Base-by-base conservation (phyloP, 1,284 basidiomycete genomes). In the Apiotrichum sp. region DNA sequence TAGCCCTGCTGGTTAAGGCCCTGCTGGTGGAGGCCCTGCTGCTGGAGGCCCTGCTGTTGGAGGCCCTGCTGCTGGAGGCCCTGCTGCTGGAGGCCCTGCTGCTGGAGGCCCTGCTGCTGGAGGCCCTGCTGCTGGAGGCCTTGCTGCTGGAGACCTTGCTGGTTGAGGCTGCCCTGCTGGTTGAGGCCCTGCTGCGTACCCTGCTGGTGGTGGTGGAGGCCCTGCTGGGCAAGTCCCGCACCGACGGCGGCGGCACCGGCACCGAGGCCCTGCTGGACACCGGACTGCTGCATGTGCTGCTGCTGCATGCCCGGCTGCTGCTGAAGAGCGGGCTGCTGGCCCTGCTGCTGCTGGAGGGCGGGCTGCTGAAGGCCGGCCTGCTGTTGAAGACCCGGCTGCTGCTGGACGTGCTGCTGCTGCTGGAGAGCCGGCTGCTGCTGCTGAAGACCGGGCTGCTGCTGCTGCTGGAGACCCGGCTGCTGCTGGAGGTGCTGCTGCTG, bases 101-200 rank as follows among this genome's bases (percentile, higher is more conserved):
- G 40, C 40, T 46, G 44, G 22, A 4, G 31, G 10, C 11, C 40
- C 43, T 72, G 73, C 40, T 41, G 40, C 40, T 66, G 54, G 2
- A 76, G 78, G 22, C 22, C 22, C 31, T 76, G 67, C 29, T 57
- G 40, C 40, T 11, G 40, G 11, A 16, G 6, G 40, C 11, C 40
- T 68, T 71, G 50, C 77, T 71, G 50, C 80, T 79, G 11, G 74
- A 68, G 4, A 84, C 84, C 60, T 83, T 79, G 45, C 69, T 35
- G 76, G 73, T 29, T 4, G 22, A 43, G n/a, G 7, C 42, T 22
- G 6, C 31, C 50, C 67, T 72, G 65, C 36, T 38, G 36, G 13
- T 8, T 13, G 36, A 7, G 8, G 36, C 8, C 8, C 36, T 38
- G 36, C 36, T 38, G 36, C 7, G 13, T 13, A 13, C 36, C 36